A percentile compares a stretch with the other conserved stretches of the same genome.
These are phyloP conservation scores for Neurospora discreta DNA, from an alignment of 495 filamentous ascomycete species.

Conservation along the genomic window DNA sequence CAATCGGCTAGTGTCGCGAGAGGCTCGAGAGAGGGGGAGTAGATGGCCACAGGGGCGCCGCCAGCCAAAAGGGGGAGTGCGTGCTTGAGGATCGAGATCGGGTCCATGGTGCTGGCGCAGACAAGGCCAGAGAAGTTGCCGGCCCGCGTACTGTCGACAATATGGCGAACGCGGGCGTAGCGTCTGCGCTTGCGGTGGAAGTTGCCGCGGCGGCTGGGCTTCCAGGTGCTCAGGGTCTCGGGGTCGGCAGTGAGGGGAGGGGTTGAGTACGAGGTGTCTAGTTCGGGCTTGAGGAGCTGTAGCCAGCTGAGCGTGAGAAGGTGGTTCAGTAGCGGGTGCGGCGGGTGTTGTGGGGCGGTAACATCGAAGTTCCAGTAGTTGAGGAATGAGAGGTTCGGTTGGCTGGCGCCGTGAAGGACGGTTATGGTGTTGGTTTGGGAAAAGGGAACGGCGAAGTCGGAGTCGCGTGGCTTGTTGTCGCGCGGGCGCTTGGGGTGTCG, in stretches of 20 bases:
- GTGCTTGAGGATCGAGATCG: constrained; percentile 59
- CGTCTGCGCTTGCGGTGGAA: constrained; percentile 80
- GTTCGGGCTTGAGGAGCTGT: constrained; percentile 64
- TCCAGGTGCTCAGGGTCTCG: constrained; percentile 49
- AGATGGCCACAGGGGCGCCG: constrained; percentile 75
- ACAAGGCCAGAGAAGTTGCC: constrained; percentile 79
- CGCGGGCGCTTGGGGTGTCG: constrained; percentile 9
- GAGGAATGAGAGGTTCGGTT: constrained; percentile 78
- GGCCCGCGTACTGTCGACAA: constrained; percentile 59
- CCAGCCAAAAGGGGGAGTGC: constrained; percentile 70
- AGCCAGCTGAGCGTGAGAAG: constrained; percentile 83
- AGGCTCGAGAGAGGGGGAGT: constrained; percentile 66
- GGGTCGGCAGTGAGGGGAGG: constrained; percentile 44
- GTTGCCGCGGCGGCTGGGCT: constrained; percentile 62
- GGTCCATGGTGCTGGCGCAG: constrained; percentile 69
- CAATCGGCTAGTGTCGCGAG: constrained; percentile 63
- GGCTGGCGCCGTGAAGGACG: constrained; percentile 73
- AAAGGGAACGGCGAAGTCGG: constrained; percentile 30
- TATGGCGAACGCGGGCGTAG: constrained; percentile 53
- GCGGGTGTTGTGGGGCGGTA: constrained; percentile 47
- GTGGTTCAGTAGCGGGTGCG: constrained; percentile 71
- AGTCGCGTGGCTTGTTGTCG: constrained; percentile 18
- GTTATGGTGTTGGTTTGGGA: constrained; percentile 74
- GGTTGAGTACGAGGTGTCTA: constrained; percentile 56
- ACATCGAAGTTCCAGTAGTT: constrained; percentile 78